Evolutionary conservation across 768 basidiomycete genomes (phyloP).

Genomic region (Mycena rosella): DNA sequence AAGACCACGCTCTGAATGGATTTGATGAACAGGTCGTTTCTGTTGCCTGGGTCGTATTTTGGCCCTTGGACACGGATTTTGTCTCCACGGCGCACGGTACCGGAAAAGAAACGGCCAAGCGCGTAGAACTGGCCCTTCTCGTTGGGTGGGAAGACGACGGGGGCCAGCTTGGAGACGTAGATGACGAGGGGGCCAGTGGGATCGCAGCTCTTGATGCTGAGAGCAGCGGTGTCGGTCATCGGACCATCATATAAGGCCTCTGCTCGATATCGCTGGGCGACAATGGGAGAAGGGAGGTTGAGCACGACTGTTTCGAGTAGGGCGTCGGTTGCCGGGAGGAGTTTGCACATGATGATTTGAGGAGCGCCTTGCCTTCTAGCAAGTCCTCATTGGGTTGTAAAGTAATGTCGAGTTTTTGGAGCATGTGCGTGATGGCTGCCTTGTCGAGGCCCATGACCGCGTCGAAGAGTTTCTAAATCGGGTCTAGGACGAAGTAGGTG

Average conservation of each 20-base stretch:
- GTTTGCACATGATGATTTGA: constrained; percentile 99
- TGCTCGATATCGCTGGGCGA: constrained; percentile 97
- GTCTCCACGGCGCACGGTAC: constrained; percentile 95
- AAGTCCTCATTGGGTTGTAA: constrained; percentile 90
- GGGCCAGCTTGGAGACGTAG: constrained; percentile 99
- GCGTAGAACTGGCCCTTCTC: constrained; percentile 99
- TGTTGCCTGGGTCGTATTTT: constrained; percentile 98
- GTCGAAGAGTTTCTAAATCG: constrained; percentile 98
- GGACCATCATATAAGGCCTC: constrained; percentile 99
- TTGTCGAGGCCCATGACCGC: constrained; percentile 97
- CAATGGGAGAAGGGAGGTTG: constrained; percentile 96
- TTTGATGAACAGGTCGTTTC: constrained; percentile 97
- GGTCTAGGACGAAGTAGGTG: constrained; percentile 97
- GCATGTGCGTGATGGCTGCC: constrained; percentile 81
- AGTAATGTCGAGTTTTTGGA: constrained; percentile 97
- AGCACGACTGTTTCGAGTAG: constrained; percentile 98
- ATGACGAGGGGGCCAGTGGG: constrained; percentile 95
- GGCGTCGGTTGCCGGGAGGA: constrained; percentile 97
- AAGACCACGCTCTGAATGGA: constrained; percentile 97
- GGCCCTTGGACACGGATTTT: constrained; percentile 99
- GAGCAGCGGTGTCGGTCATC: constrained; percentile 99
- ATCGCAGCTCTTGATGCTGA: constrained; percentile 98
- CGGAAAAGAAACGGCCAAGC: constrained; percentile 99
- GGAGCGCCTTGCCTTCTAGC: constrained; percentile 92
- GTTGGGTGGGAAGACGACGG: constrained; percentile 73